Evolutionary conservation across 257 asterid genomes (phyloP), one percentile per base, ranked within the genome.

Genomic region (Gentiana macrophylla): DNA sequence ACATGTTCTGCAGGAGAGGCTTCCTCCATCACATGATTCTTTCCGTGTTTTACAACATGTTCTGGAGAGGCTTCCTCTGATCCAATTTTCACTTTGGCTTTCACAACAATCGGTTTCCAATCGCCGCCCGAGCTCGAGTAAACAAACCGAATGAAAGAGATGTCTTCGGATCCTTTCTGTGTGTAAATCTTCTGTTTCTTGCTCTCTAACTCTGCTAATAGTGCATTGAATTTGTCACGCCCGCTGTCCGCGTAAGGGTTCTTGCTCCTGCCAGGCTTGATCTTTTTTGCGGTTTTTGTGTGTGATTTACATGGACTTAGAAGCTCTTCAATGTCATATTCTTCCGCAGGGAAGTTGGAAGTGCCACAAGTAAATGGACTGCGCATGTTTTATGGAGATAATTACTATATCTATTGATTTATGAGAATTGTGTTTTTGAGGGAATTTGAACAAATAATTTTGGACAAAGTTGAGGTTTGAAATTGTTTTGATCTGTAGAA

Each of bases 281-380:
- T 52, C 34, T 65, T 83, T 70, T 70, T 79, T 7, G 46, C 6
- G 15, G 85, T 63, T 57, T 76, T 70, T 67, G 68, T 80, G 0
- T 87, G 87, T 2, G 86, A 67, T 10, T 70, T 65, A 59, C 79
- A 76, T 3, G 94, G 91, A 57, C 81, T 82, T 2, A 15, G 37
- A 8, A 72, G 47, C 3, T 59, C 37, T 9, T 74, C 69, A 12
- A 46, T 52, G 52, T 69, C 81, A 34, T 65, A 41, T 41, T 41
- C 78, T 49, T 71, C 79, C 37, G 67, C 67, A 15, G 64, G 74
- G 67, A 65, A 68, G 50, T 72, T 57, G 41, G 78, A 85, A 36
- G 70, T 79, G 10, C 94, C 86, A 55, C 95, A 86, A 44, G 78
- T 70, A 72, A 81, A 79, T 68, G 77, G 72, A 48, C 62, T 72